A percentile compares a stretch with the other conserved stretches of the same genome.
Conservation (phyloP, 2,329 filamentous ascomycete species). For the Dryadomyces sulphureus region DNA sequence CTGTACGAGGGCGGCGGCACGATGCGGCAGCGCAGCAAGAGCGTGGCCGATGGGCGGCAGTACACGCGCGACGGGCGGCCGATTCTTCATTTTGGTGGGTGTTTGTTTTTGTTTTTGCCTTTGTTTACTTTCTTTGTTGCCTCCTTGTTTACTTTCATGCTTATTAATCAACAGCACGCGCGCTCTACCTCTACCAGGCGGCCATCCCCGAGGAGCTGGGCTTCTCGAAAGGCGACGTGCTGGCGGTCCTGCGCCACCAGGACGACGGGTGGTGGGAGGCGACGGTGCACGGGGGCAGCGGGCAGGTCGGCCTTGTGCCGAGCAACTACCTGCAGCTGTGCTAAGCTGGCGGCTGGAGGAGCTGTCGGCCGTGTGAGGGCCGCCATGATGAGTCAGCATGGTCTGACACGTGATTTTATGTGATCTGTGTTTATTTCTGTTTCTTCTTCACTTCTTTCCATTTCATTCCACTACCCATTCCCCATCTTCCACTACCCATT, state of each 20-base stretch:
- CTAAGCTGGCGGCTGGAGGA: conserved; percentile 14
- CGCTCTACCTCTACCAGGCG: conserved; percentile 85
- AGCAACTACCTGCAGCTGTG: conserved; percentile 52
- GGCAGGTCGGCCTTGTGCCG: conserved; percentile 45
- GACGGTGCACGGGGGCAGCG: conserved; percentile 61
- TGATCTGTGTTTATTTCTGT: neutral
- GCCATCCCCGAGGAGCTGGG: conserved; percentile 91
- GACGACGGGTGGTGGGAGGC: conserved; percentile 99
- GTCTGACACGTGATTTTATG: no score
- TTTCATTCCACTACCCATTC: neutral
- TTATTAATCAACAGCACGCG: conserved; percentile 48
- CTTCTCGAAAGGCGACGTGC: conserved; percentile 81
- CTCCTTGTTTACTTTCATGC: neutral
- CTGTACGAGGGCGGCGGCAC: conserved; percentile 36
- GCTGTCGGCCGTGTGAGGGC: neutral
- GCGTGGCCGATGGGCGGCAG: conserved; percentile 66
- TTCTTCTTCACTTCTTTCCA: neutral
- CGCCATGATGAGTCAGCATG: no score
- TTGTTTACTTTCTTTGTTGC: conserved; percentile 4
- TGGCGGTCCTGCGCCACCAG: conserved; percentile 79
- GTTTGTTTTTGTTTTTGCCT: neutral
- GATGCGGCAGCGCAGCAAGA: conserved; percentile 56
- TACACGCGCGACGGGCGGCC: conserved; percentile 75
- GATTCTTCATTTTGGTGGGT: conserved; percentile 87
- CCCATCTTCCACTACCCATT: no score